phyloP scores from a whole-genome alignment of 192 early-diverging fungal species.

The Coemansia umbellata region DNA sequence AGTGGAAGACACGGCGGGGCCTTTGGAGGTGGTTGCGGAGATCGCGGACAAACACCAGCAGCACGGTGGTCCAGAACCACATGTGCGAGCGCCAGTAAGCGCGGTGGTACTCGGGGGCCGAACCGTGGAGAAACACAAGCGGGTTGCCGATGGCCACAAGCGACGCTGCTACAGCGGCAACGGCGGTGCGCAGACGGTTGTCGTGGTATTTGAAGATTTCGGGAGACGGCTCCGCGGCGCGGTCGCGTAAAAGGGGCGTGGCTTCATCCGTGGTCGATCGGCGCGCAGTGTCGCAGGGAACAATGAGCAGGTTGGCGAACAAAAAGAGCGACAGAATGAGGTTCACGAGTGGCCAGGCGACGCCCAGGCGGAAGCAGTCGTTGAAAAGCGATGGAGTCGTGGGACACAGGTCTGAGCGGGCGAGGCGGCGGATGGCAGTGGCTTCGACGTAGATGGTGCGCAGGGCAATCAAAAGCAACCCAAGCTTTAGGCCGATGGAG shows the following conservation, averaged over 20 bases:
- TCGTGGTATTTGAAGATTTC: too few species aligned
- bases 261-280: neutral
- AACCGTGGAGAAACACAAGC: neutral
- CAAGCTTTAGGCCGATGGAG: neutral
- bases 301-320: neutral
- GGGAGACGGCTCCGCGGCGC: neutral
- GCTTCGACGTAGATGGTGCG: neutral
- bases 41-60: conserved; percentile 2
- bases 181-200: conserved; percentile 16
- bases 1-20: conserved; percentile 10
- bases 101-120: neutral
- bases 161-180: conserved; percentile 2
- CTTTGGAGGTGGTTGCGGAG: neutral
- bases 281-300: neutral
- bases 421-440: neutral
- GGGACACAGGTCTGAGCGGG: neutral
- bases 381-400: conserved; percentile 2
- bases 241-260: neutral
- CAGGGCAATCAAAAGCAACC: neutral
- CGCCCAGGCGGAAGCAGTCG: conserved; percentile 39
- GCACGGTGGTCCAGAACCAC: conserved; percentile 6
- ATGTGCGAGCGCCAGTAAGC: conserved; percentile 27
- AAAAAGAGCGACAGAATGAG: conserved; percentile 6
- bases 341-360: conserved; percentile 24
- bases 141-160: conserved; percentile 8